Base-by-base conservation (phyloP, 2,329 filamentous ascomycete species). In the Calonectria montana region DNA sequence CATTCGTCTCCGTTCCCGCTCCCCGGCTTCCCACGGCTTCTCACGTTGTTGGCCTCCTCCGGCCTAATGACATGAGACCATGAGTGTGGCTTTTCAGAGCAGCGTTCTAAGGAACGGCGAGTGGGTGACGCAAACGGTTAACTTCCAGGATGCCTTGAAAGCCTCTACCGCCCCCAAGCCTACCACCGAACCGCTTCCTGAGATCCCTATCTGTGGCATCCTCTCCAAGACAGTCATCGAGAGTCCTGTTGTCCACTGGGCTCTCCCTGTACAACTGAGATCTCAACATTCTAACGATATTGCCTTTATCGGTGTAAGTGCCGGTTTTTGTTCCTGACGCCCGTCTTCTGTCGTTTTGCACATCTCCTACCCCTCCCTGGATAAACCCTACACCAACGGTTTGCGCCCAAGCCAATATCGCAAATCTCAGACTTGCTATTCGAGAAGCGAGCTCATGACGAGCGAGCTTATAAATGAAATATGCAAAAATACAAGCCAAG, bases 231-330 rank as follows among this genome's bases (percentile, higher is more conserved):
- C 96, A 0, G 82, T 97, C 35, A 86, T 96, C 63, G 89, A 92
- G 65, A 97, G 94, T 74, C 94, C 96, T 2, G 86, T 93, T 41
- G 89, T 93, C 68, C 92, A 93, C 79, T 93, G 90, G 86, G 93
- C 98, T 50, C 85, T 98, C 16, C 94, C 95, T 15, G 94, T 92
- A n/a, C 91, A 92, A 71, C 86, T 98, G 71, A 90, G 96, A 70
- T 92, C 92, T 67, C 87, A 88, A 64, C 83, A 88, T 50, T 87
- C 91, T 72, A 95, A 97, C 76, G 96, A 98, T 84, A 91, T 98
- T 74, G 92, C 96, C 43, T 95, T 98, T 77, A 89, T 99, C 69
- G 94, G 95, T 66, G 92, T 93, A 87, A 84, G 91, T 88, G 35
- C 21, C 86, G 27, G 6, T 29, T 43, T 66, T 67, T 65, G 18